phyloP scores from a whole-genome alignment of 2,329 filamentous ascomycete genomes.

The Xylaria digitata region DNA sequence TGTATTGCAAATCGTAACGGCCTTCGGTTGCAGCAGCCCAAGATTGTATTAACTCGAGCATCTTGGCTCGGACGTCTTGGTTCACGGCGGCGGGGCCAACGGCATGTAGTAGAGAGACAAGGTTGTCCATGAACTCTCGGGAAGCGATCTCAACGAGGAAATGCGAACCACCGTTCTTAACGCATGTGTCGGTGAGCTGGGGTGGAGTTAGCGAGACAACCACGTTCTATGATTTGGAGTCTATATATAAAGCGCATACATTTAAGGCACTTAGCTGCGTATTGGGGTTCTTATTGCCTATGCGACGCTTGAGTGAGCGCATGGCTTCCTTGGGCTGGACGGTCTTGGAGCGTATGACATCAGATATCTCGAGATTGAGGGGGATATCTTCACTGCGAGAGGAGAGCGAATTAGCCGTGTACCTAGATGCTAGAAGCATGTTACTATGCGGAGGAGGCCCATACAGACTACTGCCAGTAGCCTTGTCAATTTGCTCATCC shows the following conservation, averaged over 20 bases:
- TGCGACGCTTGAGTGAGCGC: constrained; percentile 91
- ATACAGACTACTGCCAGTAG: constrained; percentile 92
- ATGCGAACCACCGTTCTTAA: constrained; percentile 97
- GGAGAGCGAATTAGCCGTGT: constrained; percentile 13
- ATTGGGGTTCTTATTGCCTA: constrained; percentile 98
- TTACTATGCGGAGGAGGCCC: constrained; percentile 47
- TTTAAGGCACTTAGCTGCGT: constrained; percentile 94
- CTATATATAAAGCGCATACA: constrained; percentile 58
- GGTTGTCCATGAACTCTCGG: constrained; percentile 97
- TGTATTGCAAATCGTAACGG: constrained; percentile 83
- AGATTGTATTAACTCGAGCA: constrained; percentile 90
- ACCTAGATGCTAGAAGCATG: constrained; percentile 3
- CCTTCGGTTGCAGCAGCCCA: constrained; percentile 93
- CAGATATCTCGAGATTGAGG: constrained; percentile 97
- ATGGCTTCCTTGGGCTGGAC: constrained; percentile 98
- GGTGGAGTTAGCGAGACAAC: constrained; percentile 29
- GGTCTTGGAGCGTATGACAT: constrained; percentile 96
- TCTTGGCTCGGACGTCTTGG: constrained; percentile 86
- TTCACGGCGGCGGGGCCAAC: constrained; percentile 81
- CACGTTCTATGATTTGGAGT: constrained; percentile 38
- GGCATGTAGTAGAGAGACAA: constrained; percentile 88
- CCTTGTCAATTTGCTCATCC: constrained; percentile 96
- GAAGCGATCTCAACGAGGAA: constrained; percentile 96
- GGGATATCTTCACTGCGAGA: constrained; percentile 88
- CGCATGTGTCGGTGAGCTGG: constrained; percentile 94